A percentile compares a stretch with the other conserved stretches of the same genome.
phyloP scores from a whole-genome alignment of 306 rosid genomes.

The Acacia confusa region DNA sequence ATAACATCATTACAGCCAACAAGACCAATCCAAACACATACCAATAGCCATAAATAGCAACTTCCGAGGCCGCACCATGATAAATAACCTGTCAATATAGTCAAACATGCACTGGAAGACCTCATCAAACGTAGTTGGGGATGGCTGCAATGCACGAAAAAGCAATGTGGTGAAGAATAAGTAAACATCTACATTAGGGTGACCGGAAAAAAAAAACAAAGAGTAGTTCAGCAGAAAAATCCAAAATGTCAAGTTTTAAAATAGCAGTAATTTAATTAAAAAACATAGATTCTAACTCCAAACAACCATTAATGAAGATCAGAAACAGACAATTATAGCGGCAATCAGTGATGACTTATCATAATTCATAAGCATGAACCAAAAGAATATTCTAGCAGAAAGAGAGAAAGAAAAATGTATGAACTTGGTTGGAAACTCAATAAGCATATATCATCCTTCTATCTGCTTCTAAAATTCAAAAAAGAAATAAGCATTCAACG shows the following conservation, averaged over 20 bases:
- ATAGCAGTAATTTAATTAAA: neutral
- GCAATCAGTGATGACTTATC: neutral
- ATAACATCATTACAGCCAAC: neutral
- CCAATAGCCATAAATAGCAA: slow-evolving; percentile 95
- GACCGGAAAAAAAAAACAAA: neutral
- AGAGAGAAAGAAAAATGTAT: neutral
- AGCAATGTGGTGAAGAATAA: neutral
- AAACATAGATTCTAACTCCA: neutral
- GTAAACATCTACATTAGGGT: neutral
- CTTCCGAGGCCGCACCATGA: slow-evolving; percentile 96
- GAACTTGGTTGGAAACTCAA: neutral
- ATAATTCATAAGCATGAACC: neutral
- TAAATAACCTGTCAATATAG: slow-evolving; percentile 87
- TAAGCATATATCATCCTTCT: neutral
- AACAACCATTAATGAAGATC: neutral
- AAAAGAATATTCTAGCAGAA: neutral
- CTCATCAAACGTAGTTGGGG: slow-evolving; percentile 81
- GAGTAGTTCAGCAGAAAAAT: neutral
- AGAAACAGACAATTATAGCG: neutral
- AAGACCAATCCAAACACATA: slow-evolving; percentile 40
- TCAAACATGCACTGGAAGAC: slow-evolving; percentile 96
- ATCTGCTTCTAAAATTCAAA: neutral
- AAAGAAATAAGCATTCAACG: neutral
- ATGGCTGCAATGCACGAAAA: slow-evolving; percentile 63
- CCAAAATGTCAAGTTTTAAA: neutral